Evolutionary conservation across 805 yeast species (phyloP), one percentile per base, ranked within the genome.

Genomic region (Teunomyces pallodes): DNA sequence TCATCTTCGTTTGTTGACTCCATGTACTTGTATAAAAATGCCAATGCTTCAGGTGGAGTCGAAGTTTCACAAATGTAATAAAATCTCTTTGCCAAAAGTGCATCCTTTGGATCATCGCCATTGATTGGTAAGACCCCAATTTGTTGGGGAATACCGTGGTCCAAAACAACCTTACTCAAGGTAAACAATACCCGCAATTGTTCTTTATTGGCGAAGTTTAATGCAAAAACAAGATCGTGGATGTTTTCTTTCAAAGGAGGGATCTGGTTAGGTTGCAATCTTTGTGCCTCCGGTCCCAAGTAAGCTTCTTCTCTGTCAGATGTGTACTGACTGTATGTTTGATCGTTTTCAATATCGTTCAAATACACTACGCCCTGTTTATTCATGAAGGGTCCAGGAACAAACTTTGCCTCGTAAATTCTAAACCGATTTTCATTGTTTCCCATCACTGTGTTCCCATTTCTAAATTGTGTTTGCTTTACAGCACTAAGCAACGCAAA

Each of bases 41-140:
- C 77, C 49, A 72, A 55, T 0, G 71, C 71, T 53, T 73, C 77
- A 40, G 57, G 57, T 3, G 60, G 46, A 20, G 58, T 53, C 0
- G 75, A 59, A 0, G 57, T 60, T 9, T 64, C 66, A 36, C 62
- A 58, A 28, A 73, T 52, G 36, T 61, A 70, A 52, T 70, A 72
- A 47, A 72, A 68, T 44, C 47, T 53, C 40, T 67, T 56, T 1
- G 75, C 70, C 13, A 72, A 38, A 6, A 41, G 36, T 5, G 57
- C 53, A 46, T 70, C 76, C 17, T 53, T 44, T 9, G 58, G 58
- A 16, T 65, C 67, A 5, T 53, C 56, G 1, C 60, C 64, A 7
- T 65, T 59, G 2, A 86, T 49, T 0, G 98, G 96, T n/a, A 92
- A 70, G 2, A 92, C 52, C 5, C 97, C 99, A 45, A 92, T 60